phyloP scores from a whole-genome alignment of 2,329 filamentous ascomycete genomes.

The Stenocarpella maydis region DNA sequence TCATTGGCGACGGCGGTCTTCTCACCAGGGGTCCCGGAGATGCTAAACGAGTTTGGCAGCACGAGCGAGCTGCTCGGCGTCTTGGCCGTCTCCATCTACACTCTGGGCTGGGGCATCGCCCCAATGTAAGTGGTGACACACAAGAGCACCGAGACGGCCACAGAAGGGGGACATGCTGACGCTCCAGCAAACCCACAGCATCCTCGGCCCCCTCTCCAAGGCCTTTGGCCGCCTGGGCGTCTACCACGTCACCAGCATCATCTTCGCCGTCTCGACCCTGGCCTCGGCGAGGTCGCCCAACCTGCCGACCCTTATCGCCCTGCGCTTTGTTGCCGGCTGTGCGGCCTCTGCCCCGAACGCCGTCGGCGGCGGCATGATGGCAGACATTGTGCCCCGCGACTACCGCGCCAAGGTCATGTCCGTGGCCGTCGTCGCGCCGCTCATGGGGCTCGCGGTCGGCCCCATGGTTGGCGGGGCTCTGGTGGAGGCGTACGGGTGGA shows the following conservation, averaged over 20 bases:
- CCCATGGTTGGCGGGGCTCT: constrained; percentile 65
- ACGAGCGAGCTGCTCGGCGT: constrained; percentile 61
- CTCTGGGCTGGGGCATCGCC: constrained; percentile 69
- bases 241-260: constrained; percentile 51
- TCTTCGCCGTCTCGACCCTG: constrained; percentile 50
- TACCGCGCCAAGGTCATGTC: constrained; percentile 55
- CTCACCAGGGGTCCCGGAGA: constrained; percentile 69
- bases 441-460: constrained; percentile 48
- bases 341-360: constrained; percentile 61
- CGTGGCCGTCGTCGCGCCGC: constrained; percentile 64
- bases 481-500: constrained; percentile 66
- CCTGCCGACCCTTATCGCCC: constrained; percentile 52
- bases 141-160: too few species aligned
- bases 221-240: constrained; percentile 50
- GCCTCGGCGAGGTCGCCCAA: constrained; percentile 49
- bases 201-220: constrained; percentile 56
- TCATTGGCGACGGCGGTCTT: constrained; percentile 57
- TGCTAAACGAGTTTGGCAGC: constrained; percentile 69
- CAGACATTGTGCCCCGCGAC: constrained; percentile 45
- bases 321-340: constrained; percentile 60
- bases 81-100: constrained; percentile 73
- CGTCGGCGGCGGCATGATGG: constrained; percentile 61
- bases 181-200: neutral
- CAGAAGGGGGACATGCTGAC: neutral
- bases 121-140: constrained; percentile 48